Evolutionary conservation across 1,284 basidiomycete species (phyloP), one percentile per base, ranked within the genome.

Genomic region (Fomitopsis betulina): DNA sequence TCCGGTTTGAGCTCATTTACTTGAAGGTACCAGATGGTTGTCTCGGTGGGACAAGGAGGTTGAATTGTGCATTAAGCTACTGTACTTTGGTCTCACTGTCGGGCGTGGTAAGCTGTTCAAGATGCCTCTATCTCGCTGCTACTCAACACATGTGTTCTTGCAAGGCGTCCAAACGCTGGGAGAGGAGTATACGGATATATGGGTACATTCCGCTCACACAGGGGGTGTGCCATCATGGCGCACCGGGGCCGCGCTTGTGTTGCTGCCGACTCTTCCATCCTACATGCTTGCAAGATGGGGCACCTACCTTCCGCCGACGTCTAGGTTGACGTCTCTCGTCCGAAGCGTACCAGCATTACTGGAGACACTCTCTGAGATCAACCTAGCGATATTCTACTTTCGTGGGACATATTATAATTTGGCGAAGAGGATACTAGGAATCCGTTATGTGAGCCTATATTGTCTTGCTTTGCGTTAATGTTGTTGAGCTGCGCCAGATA

Each of bases 171-270:
- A 94, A 71, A 94, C 91, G 2, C 78, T 96, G 0, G 93, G 93
- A 15, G 93, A 96, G 72, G 93, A 96, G 70, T 96, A 96, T 68
- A 94, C 93, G 0, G 91, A 92, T 66, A 88, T 92, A 33, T 89
- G 92, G 83, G 84, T 88, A 56, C 83, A 85, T 58, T 84, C 86
- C 13, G 68, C 73, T 17, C 72, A 68, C 45, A 70, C 70, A 12
- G 67, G 70, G 15, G 67, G 73, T 37, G 70, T 70, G 43, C 85
- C 83, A 13, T 74, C 82, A 19, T 68, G 62, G 37, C 67, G 71
- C 57, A 66, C 76, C 12, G 81, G 87, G 38, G 70, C 78, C 19
- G 77, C 79, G 1, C 74, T 93, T 12, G 75, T 93, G 45, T 76
- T 94, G 17, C 76, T 93, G 32, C 82, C 87, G 51, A 76, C 85